A percentile compares a stretch with the other conserved stretches of the same genome.
Evolutionary conservation across 2,329 filamentous ascomycete genomes (phyloP).

Genomic region (Cryphonectria radicalis): DNA sequence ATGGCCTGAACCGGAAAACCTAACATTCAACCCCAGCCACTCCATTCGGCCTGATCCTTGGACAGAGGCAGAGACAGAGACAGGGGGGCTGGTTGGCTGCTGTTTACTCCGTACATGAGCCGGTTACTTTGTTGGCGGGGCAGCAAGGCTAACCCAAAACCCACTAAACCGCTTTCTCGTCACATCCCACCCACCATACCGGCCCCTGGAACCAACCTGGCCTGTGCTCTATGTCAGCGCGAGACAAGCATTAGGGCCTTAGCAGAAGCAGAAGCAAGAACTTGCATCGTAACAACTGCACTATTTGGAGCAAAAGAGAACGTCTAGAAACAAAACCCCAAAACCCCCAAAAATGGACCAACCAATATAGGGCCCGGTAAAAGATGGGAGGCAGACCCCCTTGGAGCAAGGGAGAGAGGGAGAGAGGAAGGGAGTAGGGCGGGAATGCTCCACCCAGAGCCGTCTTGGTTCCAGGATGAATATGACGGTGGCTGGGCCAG

Average conservation of each 20-base stretch:
- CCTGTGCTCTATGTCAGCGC: slow-evolving; percentile 4
- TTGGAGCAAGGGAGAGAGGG: background rate
- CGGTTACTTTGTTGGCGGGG: slow-evolving; percentile 13
- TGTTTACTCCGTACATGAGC: slow-evolving; percentile 17
- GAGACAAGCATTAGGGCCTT: background rate
- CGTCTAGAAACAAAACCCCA: background rate
- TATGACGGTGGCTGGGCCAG: slow-evolving; percentile 19
- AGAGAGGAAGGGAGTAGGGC: slow-evolving; percentile 2
- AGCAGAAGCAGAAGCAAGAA: background rate
- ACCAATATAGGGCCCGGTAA: background rate
- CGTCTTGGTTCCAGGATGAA: background rate
- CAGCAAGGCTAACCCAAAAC: slow-evolving; percentile 5
- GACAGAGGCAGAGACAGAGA: slow-evolving; percentile 7
- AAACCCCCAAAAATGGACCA: background rate
- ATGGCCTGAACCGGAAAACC: slow-evolving; percentile 6
- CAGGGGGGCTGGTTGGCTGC: slow-evolving; percentile 16
- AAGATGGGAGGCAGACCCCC: background rate
- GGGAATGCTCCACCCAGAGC: background rate
- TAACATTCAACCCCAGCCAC: slow-evolving; percentile 14
- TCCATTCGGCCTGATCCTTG: slow-evolving; percentile 19
- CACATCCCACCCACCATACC: background rate
- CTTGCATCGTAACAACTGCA: background rate
- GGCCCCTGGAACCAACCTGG: background rate
- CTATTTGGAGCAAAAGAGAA: background rate
- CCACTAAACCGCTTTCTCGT: background rate